Conservation (phyloP, 2,329 filamentous ascomycete genomes). For the Cytospora mali region DNA sequence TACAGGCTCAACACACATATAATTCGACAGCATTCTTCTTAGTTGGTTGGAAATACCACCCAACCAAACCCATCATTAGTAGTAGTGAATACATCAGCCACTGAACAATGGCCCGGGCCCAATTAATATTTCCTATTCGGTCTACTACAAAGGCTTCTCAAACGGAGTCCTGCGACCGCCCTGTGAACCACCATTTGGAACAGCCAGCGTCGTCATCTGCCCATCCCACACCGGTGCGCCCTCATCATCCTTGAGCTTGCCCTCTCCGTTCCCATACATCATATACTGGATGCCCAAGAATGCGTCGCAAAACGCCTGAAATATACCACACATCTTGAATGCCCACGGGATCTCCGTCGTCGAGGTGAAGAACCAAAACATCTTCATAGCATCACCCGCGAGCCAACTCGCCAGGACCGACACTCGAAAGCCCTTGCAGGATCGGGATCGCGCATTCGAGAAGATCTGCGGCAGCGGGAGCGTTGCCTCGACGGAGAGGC, state of each 20-base stretch:
- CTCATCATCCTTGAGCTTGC: conserved; percentile 39
- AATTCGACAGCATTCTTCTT: background rate
- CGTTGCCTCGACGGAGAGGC: conserved; percentile 77
- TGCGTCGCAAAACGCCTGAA: conserved; percentile 76
- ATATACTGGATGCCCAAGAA: conserved; percentile 76
- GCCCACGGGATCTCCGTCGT: conserved; percentile 71
- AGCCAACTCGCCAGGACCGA: conserved; percentile 80
- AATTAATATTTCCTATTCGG: background rate
- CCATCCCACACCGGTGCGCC: conserved; percentile 29
- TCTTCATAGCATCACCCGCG: conserved; percentile 81
- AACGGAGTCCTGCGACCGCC: conserved; percentile 28
- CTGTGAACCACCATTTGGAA: conserved; percentile 14
- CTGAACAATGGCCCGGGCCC: background rate
- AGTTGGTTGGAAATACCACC: background rate
- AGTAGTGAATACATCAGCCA: conserved; percentile 3
- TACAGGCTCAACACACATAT: background rate
- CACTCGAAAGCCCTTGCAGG: conserved; percentile 76
- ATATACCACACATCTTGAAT: conserved; percentile 81
- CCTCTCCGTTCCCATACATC: conserved; percentile 61
- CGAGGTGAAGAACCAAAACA: conserved; percentile 81
- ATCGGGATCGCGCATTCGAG: conserved; percentile 67
- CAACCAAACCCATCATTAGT: background rate
- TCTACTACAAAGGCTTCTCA: conserved; percentile 25
- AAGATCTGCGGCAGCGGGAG: conserved; percentile 79
- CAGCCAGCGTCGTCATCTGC: conserved; percentile 31